Evolutionary conservation across 768 basidiomycete species (phyloP).

Genomic region (Nidularia sp.): DNA sequence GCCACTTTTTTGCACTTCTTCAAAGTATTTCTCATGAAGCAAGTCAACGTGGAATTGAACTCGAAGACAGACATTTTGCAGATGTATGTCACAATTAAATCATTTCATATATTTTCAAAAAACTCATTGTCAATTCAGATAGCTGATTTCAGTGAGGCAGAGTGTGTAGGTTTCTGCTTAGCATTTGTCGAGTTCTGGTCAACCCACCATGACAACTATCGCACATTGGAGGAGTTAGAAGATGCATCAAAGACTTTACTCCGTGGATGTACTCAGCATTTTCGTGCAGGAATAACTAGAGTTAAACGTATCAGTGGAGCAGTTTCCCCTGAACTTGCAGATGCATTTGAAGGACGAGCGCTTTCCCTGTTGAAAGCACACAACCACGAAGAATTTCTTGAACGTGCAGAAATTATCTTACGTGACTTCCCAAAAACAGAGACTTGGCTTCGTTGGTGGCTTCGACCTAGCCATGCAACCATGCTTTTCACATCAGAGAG

Average conservation of each 20-base stretch:
- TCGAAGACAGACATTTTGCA: not conserved
- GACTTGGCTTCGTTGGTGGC: slow-evolving; percentile 30
- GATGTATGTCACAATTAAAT: slow-evolving; percentile 8
- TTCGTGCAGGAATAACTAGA: slow-evolving; percentile 18
- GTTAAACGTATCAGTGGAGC: slow-evolving; percentile 16
- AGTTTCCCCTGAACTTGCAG: slow-evolving; percentile 10
- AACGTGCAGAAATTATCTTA: slow-evolving; percentile 4
- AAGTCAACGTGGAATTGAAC: not conserved
- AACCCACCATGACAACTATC: slow-evolving; percentile 3
- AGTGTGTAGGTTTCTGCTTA: slow-evolving; percentile 20
- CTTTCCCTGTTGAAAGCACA: slow-evolving; percentile 4
- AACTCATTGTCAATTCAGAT: slow-evolving; percentile 19
- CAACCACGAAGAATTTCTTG: slow-evolving; percentile 7
- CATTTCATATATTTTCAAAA: not conserved
- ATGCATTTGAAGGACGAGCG: slow-evolving; percentile 12
- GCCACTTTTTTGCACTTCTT: not conserved
- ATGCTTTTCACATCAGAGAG: slow-evolving; percentile 19
- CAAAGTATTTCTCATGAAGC: not conserved
- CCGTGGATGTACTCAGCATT: slow-evolving; percentile 26
- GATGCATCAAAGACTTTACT: slow-evolving; percentile 8
- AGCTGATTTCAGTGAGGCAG: slow-evolving; percentile 29
- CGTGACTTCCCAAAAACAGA: slow-evolving; percentile 13
- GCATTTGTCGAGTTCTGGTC: slow-evolving; percentile 21
- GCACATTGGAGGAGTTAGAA: slow-evolving; percentile 7
- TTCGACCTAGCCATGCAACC: slow-evolving; percentile 15